Evolutionary conservation across 1,284 basidiomycete species (phyloP).

Genomic region (Athelia sp.): DNA sequence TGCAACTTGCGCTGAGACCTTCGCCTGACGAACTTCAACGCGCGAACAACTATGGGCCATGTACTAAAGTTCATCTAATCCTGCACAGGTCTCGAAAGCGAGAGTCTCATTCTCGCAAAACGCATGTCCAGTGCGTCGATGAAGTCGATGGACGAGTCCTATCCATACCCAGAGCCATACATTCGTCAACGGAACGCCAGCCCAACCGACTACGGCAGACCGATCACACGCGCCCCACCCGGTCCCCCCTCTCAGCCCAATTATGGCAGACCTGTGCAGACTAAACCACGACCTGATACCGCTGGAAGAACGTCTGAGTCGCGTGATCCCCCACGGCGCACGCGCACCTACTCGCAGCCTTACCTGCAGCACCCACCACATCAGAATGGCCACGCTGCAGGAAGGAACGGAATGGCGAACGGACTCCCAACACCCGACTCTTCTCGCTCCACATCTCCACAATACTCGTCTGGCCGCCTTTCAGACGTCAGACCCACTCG

Average conservation of each 20-base stretch:
- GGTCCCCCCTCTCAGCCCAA: constrained; percentile 1
- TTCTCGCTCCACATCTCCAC: constrained; percentile 34
- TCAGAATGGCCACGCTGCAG: constrained; percentile 12
- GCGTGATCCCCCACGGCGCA: constrained; percentile 22
- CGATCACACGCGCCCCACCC: constrained; percentile 2
- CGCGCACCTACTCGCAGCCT: constrained; percentile 62
- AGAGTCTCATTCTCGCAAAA: constrained; percentile 65
- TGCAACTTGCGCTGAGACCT: too few relatives aligned
- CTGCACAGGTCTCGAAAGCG: constrained; percentile 60
- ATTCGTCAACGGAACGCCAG: not conserved
- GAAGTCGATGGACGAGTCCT: constrained; percentile 38
- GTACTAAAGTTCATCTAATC: constrained; percentile 3
- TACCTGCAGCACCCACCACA: constrained; percentile 29
- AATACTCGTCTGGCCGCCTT: constrained; percentile 14
- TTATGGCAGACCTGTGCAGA: constrained; percentile 4
- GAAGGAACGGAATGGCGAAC: constrained; percentile 17
- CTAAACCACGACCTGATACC: constrained; percentile 10
- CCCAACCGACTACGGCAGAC: constrained; percentile 3
- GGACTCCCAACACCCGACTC: constrained; percentile 26
- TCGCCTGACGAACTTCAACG: too few relatives aligned
- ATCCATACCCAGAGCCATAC: constrained; percentile 13
- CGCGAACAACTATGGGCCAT: too few relatives aligned
- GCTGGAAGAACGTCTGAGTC: constrained; percentile 5
- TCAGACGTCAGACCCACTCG: constrained; percentile 38
- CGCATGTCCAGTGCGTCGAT: constrained; percentile 71